Evolutionary conservation across 495 filamentous ascomycete species (phyloP).

Genomic region (Terfezia claveryi): DNA sequence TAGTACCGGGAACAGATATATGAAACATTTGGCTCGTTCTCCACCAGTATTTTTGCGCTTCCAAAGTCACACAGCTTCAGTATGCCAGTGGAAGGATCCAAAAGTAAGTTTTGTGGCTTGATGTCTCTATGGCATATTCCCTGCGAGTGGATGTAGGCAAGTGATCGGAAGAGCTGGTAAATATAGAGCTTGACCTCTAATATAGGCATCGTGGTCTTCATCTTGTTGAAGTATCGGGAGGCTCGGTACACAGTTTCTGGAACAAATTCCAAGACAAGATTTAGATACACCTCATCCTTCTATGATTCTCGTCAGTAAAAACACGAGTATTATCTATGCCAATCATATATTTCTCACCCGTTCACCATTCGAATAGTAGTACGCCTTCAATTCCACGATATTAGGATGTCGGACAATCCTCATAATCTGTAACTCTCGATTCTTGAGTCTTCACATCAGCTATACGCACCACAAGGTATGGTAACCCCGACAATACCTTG

Average conservation of each 20-base stretch:
- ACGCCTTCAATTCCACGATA: slow-evolving; percentile 95
- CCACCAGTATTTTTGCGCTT: slow-evolving; percentile 94
- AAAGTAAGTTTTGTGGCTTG: slow-evolving; percentile 91
- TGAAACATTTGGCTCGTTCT: slow-evolving; percentile 97
- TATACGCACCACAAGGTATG: not conserved
- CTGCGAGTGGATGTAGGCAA: slow-evolving; percentile 98
- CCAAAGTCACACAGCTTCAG: slow-evolving; percentile 98
- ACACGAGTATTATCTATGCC: not conserved
- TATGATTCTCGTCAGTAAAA: slow-evolving; percentile 20
- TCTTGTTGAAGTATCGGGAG: slow-evolving; percentile 98
- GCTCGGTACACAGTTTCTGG: slow-evolving; percentile 96
- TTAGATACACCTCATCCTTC: slow-evolving; percentile 99
- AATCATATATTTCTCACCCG: slow-evolving; percentile 40
- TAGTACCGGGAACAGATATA: slow-evolving; percentile 99
- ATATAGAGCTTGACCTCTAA: slow-evolving; percentile 98
- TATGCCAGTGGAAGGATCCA: slow-evolving; percentile 74
- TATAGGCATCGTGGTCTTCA: slow-evolving; percentile 99
- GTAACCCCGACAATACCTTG: slow-evolving; percentile 40
- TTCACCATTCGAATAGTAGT: slow-evolving; percentile 98
- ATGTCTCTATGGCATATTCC: slow-evolving; percentile 98
- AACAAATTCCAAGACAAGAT: slow-evolving; percentile 93
- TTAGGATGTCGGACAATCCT: slow-evolving; percentile 96
- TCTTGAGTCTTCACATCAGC: slow-evolving; percentile 31
- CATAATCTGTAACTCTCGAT: slow-evolving; percentile 98
- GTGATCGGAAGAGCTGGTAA: slow-evolving; percentile 94